Evolutionary conservation across 116 monocot species (phyloP), one percentile per base, ranked within the genome.

Genomic region (Zostera marina): DNA sequence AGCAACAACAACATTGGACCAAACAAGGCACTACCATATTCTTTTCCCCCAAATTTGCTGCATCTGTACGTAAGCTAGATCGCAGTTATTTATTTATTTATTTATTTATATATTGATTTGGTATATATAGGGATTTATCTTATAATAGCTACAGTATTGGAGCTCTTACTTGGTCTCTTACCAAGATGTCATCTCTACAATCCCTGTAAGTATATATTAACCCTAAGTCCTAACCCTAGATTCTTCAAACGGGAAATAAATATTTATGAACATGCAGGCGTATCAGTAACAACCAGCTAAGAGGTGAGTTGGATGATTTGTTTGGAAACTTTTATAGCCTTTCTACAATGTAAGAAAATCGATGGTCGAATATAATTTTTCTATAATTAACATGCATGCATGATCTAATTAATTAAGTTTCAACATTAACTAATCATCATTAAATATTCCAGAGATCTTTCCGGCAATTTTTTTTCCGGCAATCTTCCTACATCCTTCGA

Each of bases 1-100:
- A 94, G 88, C 74, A 88, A 76, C 47, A 94, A 94, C 66, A 84
- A 88, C 54, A 60, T 94, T 58, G 94, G 84, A 53, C 62, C 23
- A 41, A 55, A 86, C 86, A 65, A 78, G 87, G 32, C 44, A n/a
- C 73, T 94, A 59, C 75, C 81, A 47, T 94, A 94, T 71, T 70
- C 72, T 40, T 79, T 94, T 61, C 94, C 88, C 56, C 81, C 71
- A 22, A 88, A 88, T 5, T 76, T 88, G 40, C 57, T 66, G 63
- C 73, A 60, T 3, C 59, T 94, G 94, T 94, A 73, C 84, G 84
- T 72, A 5, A 2, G 32, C 32, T 32, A 32, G 26, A 26, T 26
- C 26, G 4, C 1, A 15, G 11, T 26, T 19, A 21, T 42, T 43
- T 41, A 49, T 44, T 74, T n/a, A n/a, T n/a, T n/a, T n/a, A n/a